These are phyloP conservation scores for Euphrasia confusa DNA, from an alignment of 257 asterid species.

Conservation along the genomic window DNA sequence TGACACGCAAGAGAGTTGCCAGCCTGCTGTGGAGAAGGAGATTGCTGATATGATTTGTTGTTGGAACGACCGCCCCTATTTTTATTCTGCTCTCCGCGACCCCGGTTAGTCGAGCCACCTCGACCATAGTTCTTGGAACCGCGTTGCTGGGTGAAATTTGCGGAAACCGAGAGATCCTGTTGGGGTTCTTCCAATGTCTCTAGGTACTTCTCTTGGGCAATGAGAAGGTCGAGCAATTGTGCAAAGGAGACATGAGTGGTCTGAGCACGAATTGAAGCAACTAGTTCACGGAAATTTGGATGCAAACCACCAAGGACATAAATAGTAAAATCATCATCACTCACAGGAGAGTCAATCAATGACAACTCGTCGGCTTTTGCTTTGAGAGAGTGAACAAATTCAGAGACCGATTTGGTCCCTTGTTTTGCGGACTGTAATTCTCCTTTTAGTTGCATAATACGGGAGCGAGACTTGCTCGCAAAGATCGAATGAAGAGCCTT, in stretches of 20 bases:
- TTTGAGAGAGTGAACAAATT: not conserved
- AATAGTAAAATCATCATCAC: not conserved
- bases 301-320: not conserved
- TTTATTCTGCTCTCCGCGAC: not conserved
- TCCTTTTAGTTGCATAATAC: conserved; percentile 1
- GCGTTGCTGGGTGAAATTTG: not conserved
- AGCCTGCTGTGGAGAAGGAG: not conserved
- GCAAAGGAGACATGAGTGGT: not conserved
- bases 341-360: no score
- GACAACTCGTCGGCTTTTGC: no score
- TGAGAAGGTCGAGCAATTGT: not conserved
- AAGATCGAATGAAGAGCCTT: no score
- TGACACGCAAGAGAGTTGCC: not conserved
- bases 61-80: no score
- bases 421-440: conserved; percentile 4
- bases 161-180: not conserved
- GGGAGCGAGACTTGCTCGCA: not conserved
- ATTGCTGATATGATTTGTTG: not conserved
- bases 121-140: not conserved
- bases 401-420: not conserved
- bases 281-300: not conserved
- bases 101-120: not conserved
- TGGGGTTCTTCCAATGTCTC: not conserved
- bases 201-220: not conserved
- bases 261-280: not conserved